These are phyloP conservation scores for Phylloporus sp. DNA, from an alignment of 768 basidiomycete genomes.

Conservation along the genomic window DNA sequence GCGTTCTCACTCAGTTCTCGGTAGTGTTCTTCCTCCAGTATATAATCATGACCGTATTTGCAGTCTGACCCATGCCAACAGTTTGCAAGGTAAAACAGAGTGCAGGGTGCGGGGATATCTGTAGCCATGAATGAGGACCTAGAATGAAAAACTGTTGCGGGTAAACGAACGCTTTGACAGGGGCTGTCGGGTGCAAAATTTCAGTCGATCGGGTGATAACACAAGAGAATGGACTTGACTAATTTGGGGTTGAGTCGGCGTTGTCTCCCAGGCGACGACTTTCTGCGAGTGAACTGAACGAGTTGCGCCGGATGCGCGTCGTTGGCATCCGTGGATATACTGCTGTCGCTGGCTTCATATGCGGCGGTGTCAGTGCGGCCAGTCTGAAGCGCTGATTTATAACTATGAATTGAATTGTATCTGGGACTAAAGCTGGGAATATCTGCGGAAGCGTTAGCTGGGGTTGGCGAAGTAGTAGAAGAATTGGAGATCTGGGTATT, in stretches of 20 bases:
- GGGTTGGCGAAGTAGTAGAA: conserved; percentile 3
- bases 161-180: conserved; percentile 55
- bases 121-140: neutral
- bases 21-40: conserved; percentile 50
- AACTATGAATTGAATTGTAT: conserved; percentile 30
- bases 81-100: conserved; percentile 55
- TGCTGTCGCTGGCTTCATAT: conserved; percentile 43
- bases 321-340: conserved; percentile 42
- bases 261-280: conserved; percentile 32
- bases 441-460: conserved; percentile 8
- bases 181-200: conserved; percentile 34
- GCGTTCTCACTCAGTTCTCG: conserved; percentile 51
- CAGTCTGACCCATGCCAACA: conserved; percentile 58
- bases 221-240: conserved; percentile 34
- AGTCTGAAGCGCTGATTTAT: conserved; percentile 38
- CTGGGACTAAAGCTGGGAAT: conserved; percentile 10
- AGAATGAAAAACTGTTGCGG: conserved; percentile 1
- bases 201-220: conserved; percentile 15
- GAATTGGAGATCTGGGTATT: conserved; percentile 11
- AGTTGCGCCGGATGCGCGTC: conserved; percentile 28
- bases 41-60: conserved; percentile 59
- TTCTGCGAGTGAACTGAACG: conserved; percentile 22
- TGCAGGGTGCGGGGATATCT: conserved; percentile 64
- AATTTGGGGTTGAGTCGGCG: conserved; percentile 49
- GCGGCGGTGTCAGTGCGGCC: conserved; percentile 26